Evolutionary conservation across 306 rosid species (phyloP), one percentile per base, ranked within the genome.

Genomic region (Betula pendula): DNA sequence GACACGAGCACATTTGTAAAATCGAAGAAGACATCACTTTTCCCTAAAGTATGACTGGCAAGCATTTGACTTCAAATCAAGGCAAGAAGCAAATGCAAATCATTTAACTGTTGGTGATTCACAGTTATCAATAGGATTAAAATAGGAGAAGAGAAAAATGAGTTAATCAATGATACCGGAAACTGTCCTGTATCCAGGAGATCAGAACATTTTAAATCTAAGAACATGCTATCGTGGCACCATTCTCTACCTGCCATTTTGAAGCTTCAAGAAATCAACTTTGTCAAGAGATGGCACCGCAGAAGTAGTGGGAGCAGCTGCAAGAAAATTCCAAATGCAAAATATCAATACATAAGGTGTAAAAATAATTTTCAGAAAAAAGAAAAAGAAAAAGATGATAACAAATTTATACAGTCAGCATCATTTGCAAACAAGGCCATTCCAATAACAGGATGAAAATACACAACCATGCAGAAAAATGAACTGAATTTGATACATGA

Each of bases 221-320:
- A 68, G 33, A 74, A 43, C 71, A 68, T 33, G 77, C 12, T 50
- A 27, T 49, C 3, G 29, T 48, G 73, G 73, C 27, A 62, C 47
- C 43, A 67, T 63, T 65, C 43, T 73, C 68, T 67, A 95, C 98
- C 97, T 92, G 79, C 96, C 97, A 89, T 95, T 95, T 85, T 95
- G 98, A 82, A 95, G 98, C 86, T 81, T 90, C 70, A 76, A 74
- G 81, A 95, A 87, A 72, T 89, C 93, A 83, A 81, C 85, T 78
- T 81, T 89, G 86, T 89, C 92, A 15, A 92, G 91, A 80, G 79
- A 49, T 59, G 92, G 85, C 42, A 85, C 85, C 10, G 69, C 85
- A 52, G 86, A 73, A 35, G 88, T 68, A 72, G 95, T 89, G 69
- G 91, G 81, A 85, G 88, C 81, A 77, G 96, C 98, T 95, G 96